Percentiles rank a stretch among this genome's conserved stretches.
These are phyloP conservation scores for Metarhizium robertsii DNA, from an alignment of 2,329 filamentous ascomycete species.

Conservation along the genomic window DNA sequence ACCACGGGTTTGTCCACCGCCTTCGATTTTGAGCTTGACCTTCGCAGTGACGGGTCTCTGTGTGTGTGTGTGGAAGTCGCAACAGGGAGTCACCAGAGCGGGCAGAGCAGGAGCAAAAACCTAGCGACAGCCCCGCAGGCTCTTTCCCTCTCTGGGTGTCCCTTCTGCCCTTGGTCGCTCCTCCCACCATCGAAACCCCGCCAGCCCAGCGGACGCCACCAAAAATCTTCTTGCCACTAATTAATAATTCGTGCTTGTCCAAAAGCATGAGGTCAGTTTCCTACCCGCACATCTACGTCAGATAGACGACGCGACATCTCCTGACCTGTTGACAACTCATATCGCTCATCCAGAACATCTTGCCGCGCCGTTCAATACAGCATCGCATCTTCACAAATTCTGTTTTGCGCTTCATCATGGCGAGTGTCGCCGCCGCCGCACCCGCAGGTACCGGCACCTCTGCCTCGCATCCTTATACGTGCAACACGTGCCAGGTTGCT, in stretches of 20 bases:
- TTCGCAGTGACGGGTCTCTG: not conserved
- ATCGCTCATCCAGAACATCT: not conserved
- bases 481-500: conserved; percentile 95
- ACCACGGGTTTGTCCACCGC: not conserved
- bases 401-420: conserved; percentile 29
- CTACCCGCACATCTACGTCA: not conserved
- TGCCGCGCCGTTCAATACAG: not conserved
- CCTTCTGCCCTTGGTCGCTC: no score
- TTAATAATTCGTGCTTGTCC: conserved; percentile 11
- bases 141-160: no score
- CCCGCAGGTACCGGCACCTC: conserved; percentile 22
- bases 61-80: not conserved
- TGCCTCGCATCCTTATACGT: conserved; percentile 80
- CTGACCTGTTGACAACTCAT: not conserved
- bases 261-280: not conserved
- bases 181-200: no score
- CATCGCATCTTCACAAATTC: not conserved
- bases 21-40: not conserved
- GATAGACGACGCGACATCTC: not conserved
- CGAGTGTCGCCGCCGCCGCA: conserved; percentile 24
- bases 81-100: no score
- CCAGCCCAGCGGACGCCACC: conserved; percentile 10
- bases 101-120: no score
- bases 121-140: no score
- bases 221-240: conserved; percentile 16